Conservation (phyloP, 352 stramenopile genomes). For the Pythium insidiosum region DNA sequence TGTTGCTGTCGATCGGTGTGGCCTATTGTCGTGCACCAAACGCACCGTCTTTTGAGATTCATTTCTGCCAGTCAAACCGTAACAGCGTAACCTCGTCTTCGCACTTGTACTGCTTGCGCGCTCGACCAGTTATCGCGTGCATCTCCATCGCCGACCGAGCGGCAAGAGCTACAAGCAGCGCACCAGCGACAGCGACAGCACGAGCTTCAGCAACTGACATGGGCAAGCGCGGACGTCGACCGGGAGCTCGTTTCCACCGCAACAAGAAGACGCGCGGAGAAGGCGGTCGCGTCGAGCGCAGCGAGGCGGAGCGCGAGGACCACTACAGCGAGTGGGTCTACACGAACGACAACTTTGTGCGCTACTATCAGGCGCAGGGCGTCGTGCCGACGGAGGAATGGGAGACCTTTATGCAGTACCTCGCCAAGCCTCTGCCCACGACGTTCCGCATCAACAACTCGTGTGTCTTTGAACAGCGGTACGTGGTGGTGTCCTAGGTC, state of each 20-base stretch:
- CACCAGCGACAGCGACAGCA: too few relatives aligned
- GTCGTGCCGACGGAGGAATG: slow-evolving; percentile 83
- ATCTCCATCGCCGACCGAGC: too few relatives aligned
- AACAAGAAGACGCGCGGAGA: slow-evolving; percentile 50
- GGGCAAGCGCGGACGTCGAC: slow-evolving; percentile 30
- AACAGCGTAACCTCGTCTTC: too few relatives aligned
- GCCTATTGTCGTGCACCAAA: too few relatives aligned
- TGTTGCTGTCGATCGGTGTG: too few relatives aligned
- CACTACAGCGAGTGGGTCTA: slow-evolving; percentile 84
- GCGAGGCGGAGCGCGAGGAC: slow-evolving; percentile 31
- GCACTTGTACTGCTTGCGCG: too few relatives aligned
- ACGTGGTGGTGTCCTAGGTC: slow-evolving; percentile 3
- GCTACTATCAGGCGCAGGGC: slow-evolving; percentile 85
- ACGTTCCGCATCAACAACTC: slow-evolving; percentile 93
- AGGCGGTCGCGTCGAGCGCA: slow-evolving; percentile 5
- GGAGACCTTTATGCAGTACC: slow-evolving; percentile 83
- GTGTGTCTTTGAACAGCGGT: slow-evolving; percentile 77
- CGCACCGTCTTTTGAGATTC: too few relatives aligned
- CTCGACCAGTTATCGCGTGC: too few relatives aligned
- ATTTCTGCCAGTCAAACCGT: too few relatives aligned
- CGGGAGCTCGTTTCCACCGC: slow-evolving; percentile 20
- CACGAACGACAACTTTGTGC: slow-evolving; percentile 78
- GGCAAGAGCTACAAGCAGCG: too few relatives aligned
- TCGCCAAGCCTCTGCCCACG: slow-evolving; percentile 86
- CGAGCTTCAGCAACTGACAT: too few relatives aligned